phyloP scores from a whole-genome alignment of 805 yeast genomes.

The Wickerhamiella azyma region DNA sequence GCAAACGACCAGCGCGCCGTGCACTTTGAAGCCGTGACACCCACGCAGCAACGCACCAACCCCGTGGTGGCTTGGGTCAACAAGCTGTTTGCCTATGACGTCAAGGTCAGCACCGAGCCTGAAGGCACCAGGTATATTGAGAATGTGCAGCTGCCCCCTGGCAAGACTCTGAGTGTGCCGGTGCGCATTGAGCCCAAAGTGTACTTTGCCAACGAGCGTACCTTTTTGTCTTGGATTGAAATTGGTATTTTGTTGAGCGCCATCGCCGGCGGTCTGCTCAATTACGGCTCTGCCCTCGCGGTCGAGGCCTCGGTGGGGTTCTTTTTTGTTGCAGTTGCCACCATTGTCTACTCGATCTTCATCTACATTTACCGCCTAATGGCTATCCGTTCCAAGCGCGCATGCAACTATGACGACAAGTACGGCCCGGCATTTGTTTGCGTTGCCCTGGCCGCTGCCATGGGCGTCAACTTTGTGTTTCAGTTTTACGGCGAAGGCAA shows the following conservation, averaged over 20 bases:
- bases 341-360: constrained; percentile 57
- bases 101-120: constrained; percentile 38
- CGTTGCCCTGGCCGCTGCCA: constrained; percentile 54
- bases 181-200: constrained; percentile 97
- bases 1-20: constrained; percentile 9
- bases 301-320: constrained; percentile 78
- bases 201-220: constrained; percentile 96
- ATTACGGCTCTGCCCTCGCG: constrained; percentile 66
- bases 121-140: constrained; percentile 48
- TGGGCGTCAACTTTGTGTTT: constrained; percentile 31
- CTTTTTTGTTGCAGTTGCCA: constrained; percentile 62
- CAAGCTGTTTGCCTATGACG: constrained; percentile 16
- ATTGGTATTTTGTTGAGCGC: constrained; percentile 80
- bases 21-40: background rate
- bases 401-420: constrained; percentile 74
- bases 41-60: constrained; percentile 7
- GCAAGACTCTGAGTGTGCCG: constrained; percentile 81
- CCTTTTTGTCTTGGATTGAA: constrained; percentile 86
- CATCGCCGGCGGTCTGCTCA: constrained; percentile 72
- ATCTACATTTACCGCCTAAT: constrained; percentile 71
- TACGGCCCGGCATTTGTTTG: constrained; percentile 81
- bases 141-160: constrained; percentile 61
- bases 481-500: constrained; percentile 19
- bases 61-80: constrained; percentile 10
- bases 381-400: constrained; percentile 69